Conservation (phyloP, 306 rosid genomes). For the Coriaria nepalensis region DNA sequence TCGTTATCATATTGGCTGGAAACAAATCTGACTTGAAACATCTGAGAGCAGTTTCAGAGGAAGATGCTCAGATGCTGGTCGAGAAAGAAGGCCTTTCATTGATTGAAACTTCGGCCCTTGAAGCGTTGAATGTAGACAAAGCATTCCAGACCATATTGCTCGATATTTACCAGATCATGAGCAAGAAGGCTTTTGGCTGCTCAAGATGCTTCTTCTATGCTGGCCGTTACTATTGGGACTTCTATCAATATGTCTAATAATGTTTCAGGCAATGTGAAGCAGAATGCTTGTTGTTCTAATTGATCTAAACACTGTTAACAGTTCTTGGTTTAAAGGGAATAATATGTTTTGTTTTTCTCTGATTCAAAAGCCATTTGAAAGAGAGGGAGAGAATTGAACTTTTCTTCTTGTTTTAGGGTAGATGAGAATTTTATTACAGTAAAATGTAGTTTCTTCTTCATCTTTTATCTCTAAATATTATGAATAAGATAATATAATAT, state of each 20-base stretch:
- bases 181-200: slow-evolving; percentile 63
- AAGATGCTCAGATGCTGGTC: slow-evolving; percentile 51
- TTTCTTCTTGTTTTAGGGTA: too few species aligned
- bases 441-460: not conserved
- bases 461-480: too few species aligned
- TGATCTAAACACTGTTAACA: slow-evolving; percentile 12
- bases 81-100: slow-evolving; percentile 48
- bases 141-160: slow-evolving; percentile 59
- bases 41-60: slow-evolving; percentile 41
- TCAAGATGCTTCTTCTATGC: slow-evolving; percentile 37
- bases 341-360: not conserved
- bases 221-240: slow-evolving; percentile 49
- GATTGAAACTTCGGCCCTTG: slow-evolving; percentile 61
- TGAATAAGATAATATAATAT: too few species aligned
- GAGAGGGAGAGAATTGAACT: not conserved
- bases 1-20: slow-evolving; percentile 60
- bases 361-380: slow-evolving; percentile 4
- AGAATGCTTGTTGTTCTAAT: slow-evolving; percentile 52
- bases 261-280: slow-evolving; percentile 19
- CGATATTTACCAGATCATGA: slow-evolving; percentile 52
- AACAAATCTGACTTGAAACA: slow-evolving; percentile 61
- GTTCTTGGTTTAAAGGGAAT: not conserved
- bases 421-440: too few species aligned
- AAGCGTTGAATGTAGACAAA: slow-evolving; percentile 52
- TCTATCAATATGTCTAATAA: slow-evolving; percentile 48